Percentiles rank a stretch among this genome's conserved stretches.
Conservation (phyloP, 2,329 filamentous ascomycete genomes). For the Neocatenulostroma microsporum region DNA sequence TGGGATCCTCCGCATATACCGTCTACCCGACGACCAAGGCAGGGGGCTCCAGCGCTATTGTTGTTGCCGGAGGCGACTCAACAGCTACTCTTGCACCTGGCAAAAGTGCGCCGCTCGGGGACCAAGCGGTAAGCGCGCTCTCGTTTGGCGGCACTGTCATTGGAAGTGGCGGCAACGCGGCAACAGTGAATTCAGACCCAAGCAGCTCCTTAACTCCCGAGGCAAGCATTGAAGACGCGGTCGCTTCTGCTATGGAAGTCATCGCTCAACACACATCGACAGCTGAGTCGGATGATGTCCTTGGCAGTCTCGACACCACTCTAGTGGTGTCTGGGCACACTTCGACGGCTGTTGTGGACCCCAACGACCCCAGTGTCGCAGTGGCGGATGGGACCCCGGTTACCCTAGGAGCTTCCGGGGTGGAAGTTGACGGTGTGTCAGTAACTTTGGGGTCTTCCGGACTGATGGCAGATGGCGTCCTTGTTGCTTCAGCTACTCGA, state of each 20-base stretch:
- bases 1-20: slow-evolving; percentile 1
- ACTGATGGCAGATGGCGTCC: neutral
- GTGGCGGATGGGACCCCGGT: slow-evolving; percentile 1
- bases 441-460: neutral
- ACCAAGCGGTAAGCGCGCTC: neutral
- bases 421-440: neutral
- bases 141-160: slow-evolving; percentile 1
- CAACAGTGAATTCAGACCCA: too few relatives aligned
- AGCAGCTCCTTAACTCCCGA: too few relatives aligned
- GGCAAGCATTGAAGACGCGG: too few relatives aligned
- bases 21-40: neutral
- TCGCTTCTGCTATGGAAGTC: too few relatives aligned
- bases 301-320: neutral
- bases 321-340: neutral
- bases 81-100: slow-evolving; percentile 2
- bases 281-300: too few relatives aligned
- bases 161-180: neutral
- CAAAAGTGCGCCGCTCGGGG: neutral
- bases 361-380: neutral
- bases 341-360: neutral
- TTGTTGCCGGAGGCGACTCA: neutral
- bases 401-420: neutral
- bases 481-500: neutral
- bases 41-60: neutral
- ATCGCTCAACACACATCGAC: too few relatives aligned